Conservation (phyloP, 2,329 filamentous ascomycete genomes). For the Cercospora sp. region DNA sequence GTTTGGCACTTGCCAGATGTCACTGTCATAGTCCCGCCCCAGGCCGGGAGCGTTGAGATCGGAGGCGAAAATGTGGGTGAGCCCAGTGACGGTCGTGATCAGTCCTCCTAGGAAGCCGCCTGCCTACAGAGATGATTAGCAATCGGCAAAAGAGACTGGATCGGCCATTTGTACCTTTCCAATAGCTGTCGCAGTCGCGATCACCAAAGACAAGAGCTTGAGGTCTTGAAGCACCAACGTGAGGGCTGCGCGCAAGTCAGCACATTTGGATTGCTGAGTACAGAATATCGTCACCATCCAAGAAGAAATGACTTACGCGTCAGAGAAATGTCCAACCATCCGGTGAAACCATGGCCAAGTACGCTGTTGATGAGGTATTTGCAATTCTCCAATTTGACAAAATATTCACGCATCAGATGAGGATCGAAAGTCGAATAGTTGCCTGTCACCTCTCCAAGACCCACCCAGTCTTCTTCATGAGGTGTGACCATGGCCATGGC, state of each 20-base stretch:
- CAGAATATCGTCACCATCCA: no score
- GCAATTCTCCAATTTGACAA: constrained; percentile 46
- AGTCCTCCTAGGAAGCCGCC: constrained; percentile 43
- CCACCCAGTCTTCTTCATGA: constrained; percentile 58
- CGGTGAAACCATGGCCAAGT: constrained; percentile 57
- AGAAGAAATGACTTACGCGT: constrained; percentile 38
- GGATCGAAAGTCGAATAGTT: constrained; percentile 57
- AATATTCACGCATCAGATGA: constrained; percentile 58
- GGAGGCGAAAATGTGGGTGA: constrained; percentile 49
- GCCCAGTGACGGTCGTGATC: constrained; percentile 43
- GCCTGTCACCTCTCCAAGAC: constrained; percentile 58
- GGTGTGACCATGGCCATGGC: constrained; percentile 60
- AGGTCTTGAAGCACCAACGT: constrained; percentile 50
- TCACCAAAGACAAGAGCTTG: constrained; percentile 41
- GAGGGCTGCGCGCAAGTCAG: constrained; percentile 39
- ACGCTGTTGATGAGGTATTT: constrained; percentile 47
- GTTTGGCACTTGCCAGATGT: constrained; percentile 15
- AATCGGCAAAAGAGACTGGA: neutral
- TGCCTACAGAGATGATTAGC: neutral
- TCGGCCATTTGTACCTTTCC: constrained; percentile 38
- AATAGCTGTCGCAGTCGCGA: constrained; percentile 53
- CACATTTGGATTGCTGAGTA: no score
- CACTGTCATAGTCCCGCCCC: constrained; percentile 41
- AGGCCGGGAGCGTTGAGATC: constrained; percentile 42
- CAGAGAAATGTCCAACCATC: constrained; percentile 31